Evolutionary conservation across 2,329 filamentous ascomycete genomes (phyloP).

Genomic region (Fusarium abutilonis): DNA sequence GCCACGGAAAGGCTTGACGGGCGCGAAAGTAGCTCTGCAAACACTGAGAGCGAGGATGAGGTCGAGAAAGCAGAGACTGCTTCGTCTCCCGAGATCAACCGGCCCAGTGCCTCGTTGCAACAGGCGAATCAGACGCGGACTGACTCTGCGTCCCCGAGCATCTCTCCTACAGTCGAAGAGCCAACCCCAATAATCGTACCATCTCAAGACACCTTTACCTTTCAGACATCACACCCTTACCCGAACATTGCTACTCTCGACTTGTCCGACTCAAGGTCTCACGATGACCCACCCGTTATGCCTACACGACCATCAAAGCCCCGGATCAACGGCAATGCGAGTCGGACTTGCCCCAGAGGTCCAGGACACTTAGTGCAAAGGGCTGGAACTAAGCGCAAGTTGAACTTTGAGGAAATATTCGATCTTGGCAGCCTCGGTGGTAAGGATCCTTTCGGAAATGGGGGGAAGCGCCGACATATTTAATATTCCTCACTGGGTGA

Average conservation of each 20-base stretch:
- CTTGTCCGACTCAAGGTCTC: constrained; percentile 62
- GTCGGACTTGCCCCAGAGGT: constrained; percentile 43
- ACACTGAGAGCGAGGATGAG: constrained; percentile 76
- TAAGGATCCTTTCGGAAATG: constrained; percentile 66
- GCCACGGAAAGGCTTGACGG: constrained; percentile 76
- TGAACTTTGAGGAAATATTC: constrained; percentile 80
- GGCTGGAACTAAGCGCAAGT: constrained; percentile 76
- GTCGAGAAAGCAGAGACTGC: constrained; percentile 68
- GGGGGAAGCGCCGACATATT: constrained; percentile 62
- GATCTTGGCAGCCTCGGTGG: constrained; percentile 69
- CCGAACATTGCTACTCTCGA: constrained; percentile 70
- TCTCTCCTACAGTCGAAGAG: constrained; percentile 43
- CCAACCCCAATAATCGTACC: constrained; percentile 60
- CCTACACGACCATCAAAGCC: constrained; percentile 45
- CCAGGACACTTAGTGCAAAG: constrained; percentile 65
- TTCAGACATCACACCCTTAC: constrained; percentile 71
- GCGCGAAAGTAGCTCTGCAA: constrained; percentile 62
- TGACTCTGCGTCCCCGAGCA: constrained; percentile 44
- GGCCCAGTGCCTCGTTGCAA: constrained; percentile 57
- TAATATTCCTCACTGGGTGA: constrained; percentile 32
- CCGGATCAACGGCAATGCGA: constrained; percentile 42
- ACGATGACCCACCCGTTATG: constrained; percentile 49
- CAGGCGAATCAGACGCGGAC: constrained; percentile 38
- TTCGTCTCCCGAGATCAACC: constrained; percentile 67
- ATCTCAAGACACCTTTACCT: constrained; percentile 72